Percentiles rank a stretch among this genome's conserved stretches.
Evolutionary conservation across 2,329 filamentous ascomycete genomes (phyloP).

Genomic region (Alternaria metachromatica): DNA sequence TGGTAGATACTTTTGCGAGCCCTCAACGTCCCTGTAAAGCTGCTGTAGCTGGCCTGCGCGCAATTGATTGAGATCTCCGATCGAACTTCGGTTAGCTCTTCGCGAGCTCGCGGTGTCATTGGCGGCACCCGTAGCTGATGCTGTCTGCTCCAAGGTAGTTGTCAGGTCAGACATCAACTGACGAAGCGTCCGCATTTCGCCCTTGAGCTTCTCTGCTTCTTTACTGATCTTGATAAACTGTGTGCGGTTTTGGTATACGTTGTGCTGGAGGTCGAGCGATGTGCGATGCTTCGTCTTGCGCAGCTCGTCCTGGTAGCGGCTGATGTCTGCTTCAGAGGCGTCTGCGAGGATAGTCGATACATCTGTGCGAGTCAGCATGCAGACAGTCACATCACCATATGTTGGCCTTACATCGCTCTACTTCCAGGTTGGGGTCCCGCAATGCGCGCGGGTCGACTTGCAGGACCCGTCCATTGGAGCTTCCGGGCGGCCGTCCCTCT

Average conservation of each 20-base stretch:
- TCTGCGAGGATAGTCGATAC: slow-evolving; percentile 77
- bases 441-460: slow-evolving; percentile 78
- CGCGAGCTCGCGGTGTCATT: slow-evolving; percentile 53
- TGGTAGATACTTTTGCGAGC: slow-evolving; percentile 94
- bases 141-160: slow-evolving; percentile 55
- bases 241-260: slow-evolving; percentile 94
- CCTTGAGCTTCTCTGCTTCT: slow-evolving; percentile 96
- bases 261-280: slow-evolving; percentile 86
- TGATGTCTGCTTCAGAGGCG: slow-evolving; percentile 86
- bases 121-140: slow-evolving; percentile 49
- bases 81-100: slow-evolving; percentile 81
- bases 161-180: slow-evolving; percentile 92
- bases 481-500: slow-evolving; percentile 56
- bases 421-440: slow-evolving; percentile 76
- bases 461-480: slow-evolving; percentile 62
- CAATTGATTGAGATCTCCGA: slow-evolving; percentile 74
- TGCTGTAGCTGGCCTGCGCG: slow-evolving; percentile 75
- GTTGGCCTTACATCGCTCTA: slow-evolving; percentile 73
- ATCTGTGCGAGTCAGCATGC: slow-evolving; percentile 49
- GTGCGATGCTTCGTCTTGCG: slow-evolving; percentile 79
- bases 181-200: slow-evolving; percentile 89
- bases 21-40: slow-evolving; percentile 96
- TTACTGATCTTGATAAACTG: slow-evolving; percentile 99
- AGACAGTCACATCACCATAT: too few species aligned
- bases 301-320: slow-evolving; percentile 77